phyloP scores from a whole-genome alignment of 2,329 filamentous ascomycete species.

The Fusarium sp. region DNA sequence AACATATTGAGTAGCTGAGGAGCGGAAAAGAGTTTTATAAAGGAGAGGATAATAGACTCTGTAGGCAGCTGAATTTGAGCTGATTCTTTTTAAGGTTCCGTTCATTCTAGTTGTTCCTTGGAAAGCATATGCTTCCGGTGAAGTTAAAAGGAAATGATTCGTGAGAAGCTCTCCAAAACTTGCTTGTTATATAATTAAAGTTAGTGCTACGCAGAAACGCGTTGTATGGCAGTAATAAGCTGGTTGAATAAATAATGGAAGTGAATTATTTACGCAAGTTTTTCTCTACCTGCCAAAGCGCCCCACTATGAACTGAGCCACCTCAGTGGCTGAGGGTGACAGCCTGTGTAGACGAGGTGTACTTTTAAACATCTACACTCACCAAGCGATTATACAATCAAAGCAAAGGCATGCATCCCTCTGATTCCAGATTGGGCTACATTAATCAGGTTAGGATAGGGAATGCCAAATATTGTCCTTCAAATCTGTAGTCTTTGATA shows the following conservation, averaged over 20 bases:
- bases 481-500: no score
- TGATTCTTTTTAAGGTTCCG: not conserved
- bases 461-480: not conserved
- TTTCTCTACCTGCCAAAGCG: not conserved
- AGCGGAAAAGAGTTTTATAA: not conserved
- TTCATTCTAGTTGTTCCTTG: not conserved
- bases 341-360: not conserved
- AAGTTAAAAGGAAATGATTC: not conserved
- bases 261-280: not conserved
- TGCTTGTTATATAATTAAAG: not conserved
- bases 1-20: not conserved
- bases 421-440: no score
- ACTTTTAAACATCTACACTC: not conserved
- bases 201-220: not conserved
- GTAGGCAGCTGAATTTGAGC: not conserved
- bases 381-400: no score
- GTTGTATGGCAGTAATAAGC: not conserved
- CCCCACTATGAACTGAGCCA: not conserved
- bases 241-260: not conserved
- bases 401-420: no score
- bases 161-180: not conserved
- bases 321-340: not conserved
- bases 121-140: not conserved
- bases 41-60: not conserved
- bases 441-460: not conserved